Evolutionary conservation across 225 moss, liverwort and hornwort species (phyloP).

Genomic region (Rhytidiadelphus loreus): DNA sequence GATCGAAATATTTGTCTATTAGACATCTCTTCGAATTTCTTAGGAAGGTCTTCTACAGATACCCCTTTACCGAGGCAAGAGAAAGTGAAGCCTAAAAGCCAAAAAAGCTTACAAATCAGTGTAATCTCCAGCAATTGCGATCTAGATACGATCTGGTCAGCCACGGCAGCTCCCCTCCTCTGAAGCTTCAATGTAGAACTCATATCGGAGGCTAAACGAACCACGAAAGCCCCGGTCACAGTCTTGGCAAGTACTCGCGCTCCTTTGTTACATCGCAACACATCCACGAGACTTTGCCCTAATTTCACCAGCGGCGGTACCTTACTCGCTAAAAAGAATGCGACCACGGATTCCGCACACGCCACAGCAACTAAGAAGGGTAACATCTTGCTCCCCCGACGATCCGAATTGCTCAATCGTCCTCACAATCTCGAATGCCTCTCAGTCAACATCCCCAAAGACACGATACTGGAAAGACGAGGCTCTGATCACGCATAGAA

Average conservation of each 20-base stretch:
- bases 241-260: slow-evolving; percentile 39
- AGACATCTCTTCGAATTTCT: background rate
- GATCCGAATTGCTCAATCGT: background rate
- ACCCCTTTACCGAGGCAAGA: background rate
- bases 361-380: slow-evolving; percentile 19
- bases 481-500: no score
- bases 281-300: slow-evolving; percentile 36
- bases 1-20: background rate
- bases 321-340: slow-evolving; percentile 33
- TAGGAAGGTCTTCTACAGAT: background rate
- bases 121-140: slow-evolving; percentile 55
- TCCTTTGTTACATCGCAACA: slow-evolving; percentile 18
- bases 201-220: slow-evolving; percentile 55
- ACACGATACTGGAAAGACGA: background rate
- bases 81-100: background rate
- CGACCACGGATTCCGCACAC: slow-evolving; percentile 26
- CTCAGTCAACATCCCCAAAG: background rate
- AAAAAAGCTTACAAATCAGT: slow-evolving; percentile 30
- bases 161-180: background rate
- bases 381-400: slow-evolving; percentile 2
- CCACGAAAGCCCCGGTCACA: slow-evolving; percentile 34
- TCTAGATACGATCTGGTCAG: slow-evolving; percentile 15
- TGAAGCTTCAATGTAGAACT: slow-evolving; percentile 6
- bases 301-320: slow-evolving; percentile 41
- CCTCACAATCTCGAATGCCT: background rate